Conservation (phyloP, 352 stramenopile genomes). For the Globisporangium cederbergense region DNA sequence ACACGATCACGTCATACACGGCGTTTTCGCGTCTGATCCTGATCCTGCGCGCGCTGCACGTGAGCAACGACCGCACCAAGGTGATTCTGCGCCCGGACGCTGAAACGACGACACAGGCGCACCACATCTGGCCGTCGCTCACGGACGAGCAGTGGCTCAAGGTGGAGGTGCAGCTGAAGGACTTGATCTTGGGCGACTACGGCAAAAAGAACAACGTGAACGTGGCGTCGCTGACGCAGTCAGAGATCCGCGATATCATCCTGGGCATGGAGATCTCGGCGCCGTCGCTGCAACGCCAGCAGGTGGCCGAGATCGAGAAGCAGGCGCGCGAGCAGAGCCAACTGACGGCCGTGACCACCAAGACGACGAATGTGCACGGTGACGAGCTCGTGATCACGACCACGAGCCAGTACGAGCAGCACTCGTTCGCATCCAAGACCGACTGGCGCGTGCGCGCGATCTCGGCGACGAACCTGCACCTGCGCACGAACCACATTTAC, state of each 20-base stretch:
- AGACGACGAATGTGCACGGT: conserved; percentile 99
- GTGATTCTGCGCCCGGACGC: conserved; percentile 97
- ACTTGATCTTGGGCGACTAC: conserved; percentile 99
- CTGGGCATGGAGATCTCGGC: conserved; percentile 99
- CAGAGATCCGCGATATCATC: conserved; percentile 99
- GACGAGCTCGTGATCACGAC: conserved; percentile 99
- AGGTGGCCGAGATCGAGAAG: conserved; percentile 99
- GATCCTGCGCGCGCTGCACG: conserved; percentile 97
- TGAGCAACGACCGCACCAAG: conserved; percentile 95
- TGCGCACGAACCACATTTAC: conserved; percentile 99
- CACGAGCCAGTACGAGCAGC: conserved; percentile 99
- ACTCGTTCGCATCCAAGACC: conserved; percentile 99
- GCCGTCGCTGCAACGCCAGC: conserved; percentile 98
- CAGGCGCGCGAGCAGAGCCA: conserved; percentile 98
- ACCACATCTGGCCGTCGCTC: conserved; percentile 99
- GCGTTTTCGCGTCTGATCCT: conserved; percentile 99
- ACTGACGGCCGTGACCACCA: conserved; percentile 98
- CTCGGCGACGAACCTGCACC: conserved; percentile 97
- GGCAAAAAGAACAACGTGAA: conserved; percentile 99
- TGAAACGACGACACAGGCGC: conserved; percentile 97
- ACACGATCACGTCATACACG: conserved; percentile 99
- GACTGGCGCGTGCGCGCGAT: conserved; percentile 99
- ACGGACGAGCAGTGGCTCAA: conserved; percentile 99
- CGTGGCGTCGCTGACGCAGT: conserved; percentile 98
- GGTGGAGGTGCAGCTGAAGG: conserved; percentile 99